Conservation (phyloP, 2,329 filamentous ascomycete species). For the Diaporthe ilicicola region DNA sequence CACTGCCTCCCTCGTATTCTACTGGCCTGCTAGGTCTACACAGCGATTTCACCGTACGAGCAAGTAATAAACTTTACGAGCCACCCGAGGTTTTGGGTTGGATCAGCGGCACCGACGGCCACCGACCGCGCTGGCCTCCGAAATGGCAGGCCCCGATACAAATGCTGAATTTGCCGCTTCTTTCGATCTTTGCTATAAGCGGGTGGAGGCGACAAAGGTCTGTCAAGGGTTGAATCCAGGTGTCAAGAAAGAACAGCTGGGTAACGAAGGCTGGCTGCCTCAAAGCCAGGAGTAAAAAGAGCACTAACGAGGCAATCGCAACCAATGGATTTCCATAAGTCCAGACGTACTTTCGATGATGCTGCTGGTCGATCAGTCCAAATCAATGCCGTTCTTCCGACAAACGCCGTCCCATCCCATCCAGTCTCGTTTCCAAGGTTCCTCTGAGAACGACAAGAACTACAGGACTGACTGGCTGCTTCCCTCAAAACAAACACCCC, state of each 20-base stretch:
- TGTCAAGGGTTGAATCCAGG: neutral
- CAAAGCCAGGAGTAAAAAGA: neutral
- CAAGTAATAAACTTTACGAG: neutral
- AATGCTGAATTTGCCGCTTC: neutral
- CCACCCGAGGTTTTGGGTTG: neutral
- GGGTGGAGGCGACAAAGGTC: neutral
- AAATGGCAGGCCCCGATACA: neutral
- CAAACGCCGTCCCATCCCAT: no score
- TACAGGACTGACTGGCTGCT: neutral
- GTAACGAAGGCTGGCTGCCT: neutral
- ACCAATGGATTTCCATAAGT: no score
- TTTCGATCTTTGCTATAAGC: slow-evolving; percentile 2
- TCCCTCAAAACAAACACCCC: neutral
- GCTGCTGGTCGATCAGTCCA: neutral
- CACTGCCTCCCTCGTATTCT: neutral
- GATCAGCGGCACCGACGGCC: neutral
- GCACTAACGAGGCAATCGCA: no score
- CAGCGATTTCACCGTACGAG: neutral
- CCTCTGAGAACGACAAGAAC: neutral
- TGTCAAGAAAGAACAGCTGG: neutral
- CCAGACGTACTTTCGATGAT: no score
- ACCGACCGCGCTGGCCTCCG: no score
- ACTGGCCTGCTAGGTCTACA: neutral
- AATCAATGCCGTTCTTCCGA: neutral
- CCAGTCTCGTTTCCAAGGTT: neutral